Percentiles rank a stretch among this genome's conserved stretches.
Conservation (phyloP, 805 yeast species). For the Cyberlindnera xishuangbannaensis region DNA sequence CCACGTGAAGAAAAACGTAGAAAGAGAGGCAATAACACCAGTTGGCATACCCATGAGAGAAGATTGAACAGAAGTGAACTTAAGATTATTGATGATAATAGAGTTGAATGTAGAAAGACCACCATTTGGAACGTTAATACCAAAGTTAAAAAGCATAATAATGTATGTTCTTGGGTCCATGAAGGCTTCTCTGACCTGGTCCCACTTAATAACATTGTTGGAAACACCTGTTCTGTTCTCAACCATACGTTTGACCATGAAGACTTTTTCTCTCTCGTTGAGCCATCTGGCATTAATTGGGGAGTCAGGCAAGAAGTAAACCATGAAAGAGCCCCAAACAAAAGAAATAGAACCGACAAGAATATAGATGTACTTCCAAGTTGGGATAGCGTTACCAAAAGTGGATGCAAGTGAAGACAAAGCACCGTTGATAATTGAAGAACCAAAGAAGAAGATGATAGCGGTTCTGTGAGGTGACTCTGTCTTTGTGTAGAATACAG, state of each 20-base stretch:
- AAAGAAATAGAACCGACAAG: constrained; percentile 46
- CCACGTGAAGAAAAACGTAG: constrained; percentile 29
- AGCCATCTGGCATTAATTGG: constrained; percentile 45
- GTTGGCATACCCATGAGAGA: constrained; percentile 26
- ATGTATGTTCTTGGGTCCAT: constrained; percentile 34
- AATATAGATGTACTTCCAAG: constrained; percentile 48
- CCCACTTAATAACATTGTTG: constrained; percentile 31
- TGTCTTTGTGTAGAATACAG: constrained; percentile 34
- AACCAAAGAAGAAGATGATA: constrained; percentile 38
- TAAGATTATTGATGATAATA: constrained; percentile 22
- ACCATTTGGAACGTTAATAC: constrained; percentile 31
- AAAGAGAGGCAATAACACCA: constrained; percentile 28
- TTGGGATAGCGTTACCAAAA: constrained; percentile 26
- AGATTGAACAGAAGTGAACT: constrained; percentile 21
- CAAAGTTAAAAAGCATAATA: constrained; percentile 27
- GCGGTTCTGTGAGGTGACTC: constrained; percentile 39
- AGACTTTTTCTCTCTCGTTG: constrained; percentile 37
- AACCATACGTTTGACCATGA: constrained; percentile 35
- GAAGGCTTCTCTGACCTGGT: constrained; percentile 39
- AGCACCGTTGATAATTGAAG: constrained; percentile 23
- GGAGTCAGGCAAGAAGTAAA: constrained; percentile 43
- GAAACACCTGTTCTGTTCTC: constrained; percentile 41
- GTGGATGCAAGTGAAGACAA: constrained; percentile 41
- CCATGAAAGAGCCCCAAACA: constrained; percentile 26
- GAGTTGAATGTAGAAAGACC: constrained; percentile 27